These are phyloP conservation scores for Simmondsia chinensis DNA, from an alignment of 148 eudicot genomes.

Conservation along the genomic window DNA sequence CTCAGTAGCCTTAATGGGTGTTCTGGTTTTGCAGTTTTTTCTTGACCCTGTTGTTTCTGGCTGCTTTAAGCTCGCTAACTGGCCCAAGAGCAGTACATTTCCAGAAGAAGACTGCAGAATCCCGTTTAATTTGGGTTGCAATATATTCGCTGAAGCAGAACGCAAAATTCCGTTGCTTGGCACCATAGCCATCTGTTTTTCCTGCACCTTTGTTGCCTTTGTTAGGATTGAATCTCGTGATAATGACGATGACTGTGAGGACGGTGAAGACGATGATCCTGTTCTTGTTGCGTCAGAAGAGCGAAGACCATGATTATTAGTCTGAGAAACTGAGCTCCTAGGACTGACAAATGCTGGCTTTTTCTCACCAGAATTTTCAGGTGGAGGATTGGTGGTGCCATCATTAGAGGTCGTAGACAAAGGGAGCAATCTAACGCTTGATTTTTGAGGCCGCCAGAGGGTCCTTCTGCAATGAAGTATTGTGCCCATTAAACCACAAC, in stretches of 20 bases:
- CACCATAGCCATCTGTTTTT: slow-evolving; percentile 5
- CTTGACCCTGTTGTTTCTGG: slow-evolving; percentile 2
- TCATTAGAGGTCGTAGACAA: background rate
- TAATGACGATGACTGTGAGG: slow-evolving; percentile 8
- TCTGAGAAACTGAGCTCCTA: slow-evolving; percentile 14
- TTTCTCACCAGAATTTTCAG: slow-evolving; percentile 8
- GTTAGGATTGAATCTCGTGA: slow-evolving; percentile 9
- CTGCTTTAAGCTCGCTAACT: slow-evolving; percentile 32
- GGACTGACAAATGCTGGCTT: slow-evolving; percentile 9
- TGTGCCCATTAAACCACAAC: slow-evolving; percentile 41
- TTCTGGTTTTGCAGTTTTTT: slow-evolving; percentile 1
- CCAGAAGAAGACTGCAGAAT: slow-evolving; percentile 33
- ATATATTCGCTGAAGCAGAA: slow-evolving; percentile 16
- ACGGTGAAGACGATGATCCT: slow-evolving; percentile 19
- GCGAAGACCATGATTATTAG: slow-evolving; percentile 4
- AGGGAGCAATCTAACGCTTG: slow-evolving; percentile 12
- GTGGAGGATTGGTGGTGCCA: background rate
- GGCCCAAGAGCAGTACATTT: slow-evolving; percentile 34
- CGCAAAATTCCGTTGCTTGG: slow-evolving; percentile 13
- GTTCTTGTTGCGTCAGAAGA: slow-evolving; percentile 20
- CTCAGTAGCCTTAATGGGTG: slow-evolving; percentile 6
- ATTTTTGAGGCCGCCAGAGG: slow-evolving; percentile 12
- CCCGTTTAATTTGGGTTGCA: slow-evolving; percentile 11
- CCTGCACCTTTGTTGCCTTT: slow-evolving; percentile 10
- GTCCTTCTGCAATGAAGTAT: slow-evolving; percentile 21